A percentile compares a stretch with the other conserved stretches of the same genome.
Conservation (phyloP, 495 filamentous ascomycete species). For the Neurospora tetrasperma region DNA sequence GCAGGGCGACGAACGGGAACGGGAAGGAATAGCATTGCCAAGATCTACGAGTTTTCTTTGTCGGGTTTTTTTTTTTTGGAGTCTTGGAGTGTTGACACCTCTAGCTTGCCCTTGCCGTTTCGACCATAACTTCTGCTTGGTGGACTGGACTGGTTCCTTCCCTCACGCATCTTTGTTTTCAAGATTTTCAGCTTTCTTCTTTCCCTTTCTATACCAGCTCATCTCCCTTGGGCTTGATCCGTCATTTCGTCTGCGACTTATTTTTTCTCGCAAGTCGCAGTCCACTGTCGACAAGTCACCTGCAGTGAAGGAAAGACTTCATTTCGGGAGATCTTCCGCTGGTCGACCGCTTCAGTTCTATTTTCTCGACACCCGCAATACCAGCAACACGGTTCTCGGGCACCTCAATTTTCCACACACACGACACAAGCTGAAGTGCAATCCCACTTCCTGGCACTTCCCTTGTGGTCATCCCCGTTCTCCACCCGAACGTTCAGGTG, state of each 20-base stretch:
- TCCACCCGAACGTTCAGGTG: constrained; percentile 4
- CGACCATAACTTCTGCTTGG: not conserved
- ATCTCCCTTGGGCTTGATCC: not conserved
- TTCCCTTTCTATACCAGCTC: not conserved
- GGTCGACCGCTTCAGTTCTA: not conserved
- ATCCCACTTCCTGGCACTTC: not conserved
- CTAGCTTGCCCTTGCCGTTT: not conserved
- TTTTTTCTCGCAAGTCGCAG: not conserved
- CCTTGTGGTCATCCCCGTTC: not conserved
- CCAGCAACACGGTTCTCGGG: not conserved
- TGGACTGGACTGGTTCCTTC: not conserved
- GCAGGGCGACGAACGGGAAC: not conserved
- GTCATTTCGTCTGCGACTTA: not conserved
- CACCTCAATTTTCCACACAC: not conserved
- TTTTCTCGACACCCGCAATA: not conserved
- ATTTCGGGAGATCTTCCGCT: not conserved
- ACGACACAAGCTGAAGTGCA: not conserved
- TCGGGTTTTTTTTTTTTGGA: not conserved
- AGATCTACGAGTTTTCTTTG: not conserved
- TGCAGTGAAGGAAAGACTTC: not conserved
- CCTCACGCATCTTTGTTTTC: not conserved
- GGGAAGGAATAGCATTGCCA: not conserved
- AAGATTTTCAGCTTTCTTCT: not conserved
- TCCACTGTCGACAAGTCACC: not conserved
- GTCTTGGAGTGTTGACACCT: not conserved